Evolutionary conservation across 495 filamentous ascomycete genomes (phyloP).

Genomic region (Xylaria longipes): DNA sequence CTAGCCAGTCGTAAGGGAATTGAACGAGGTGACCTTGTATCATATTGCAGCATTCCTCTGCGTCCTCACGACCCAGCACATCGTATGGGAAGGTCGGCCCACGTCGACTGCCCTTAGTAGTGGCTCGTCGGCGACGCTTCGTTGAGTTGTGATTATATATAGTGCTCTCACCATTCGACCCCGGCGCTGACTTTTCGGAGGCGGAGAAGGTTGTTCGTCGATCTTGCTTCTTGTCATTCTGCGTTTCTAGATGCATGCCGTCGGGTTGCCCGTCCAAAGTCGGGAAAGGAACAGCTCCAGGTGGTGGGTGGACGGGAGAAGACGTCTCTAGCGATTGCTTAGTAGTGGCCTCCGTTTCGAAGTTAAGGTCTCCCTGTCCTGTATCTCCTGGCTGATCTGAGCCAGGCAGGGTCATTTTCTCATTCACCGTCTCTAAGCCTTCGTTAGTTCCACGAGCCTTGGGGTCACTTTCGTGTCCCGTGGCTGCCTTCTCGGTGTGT

Average conservation of each 20-base stretch:
- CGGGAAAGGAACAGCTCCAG: constrained; percentile 40
- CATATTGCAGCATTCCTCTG: constrained; percentile 80
- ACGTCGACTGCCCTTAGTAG: constrained; percentile 75
- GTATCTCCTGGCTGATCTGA: constrained; percentile 20
- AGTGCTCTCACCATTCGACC: constrained; percentile 36
- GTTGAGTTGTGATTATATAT: constrained; percentile 45
- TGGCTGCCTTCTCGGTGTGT: constrained; percentile 31
- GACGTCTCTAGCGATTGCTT: constrained; percentile 33
- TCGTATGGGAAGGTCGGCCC: constrained; percentile 73
- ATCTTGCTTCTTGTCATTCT: constrained; percentile 44
- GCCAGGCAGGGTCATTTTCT: constrained; percentile 32
- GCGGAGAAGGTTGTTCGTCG: constrained; percentile 53
- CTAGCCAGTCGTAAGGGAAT: constrained; percentile 95
- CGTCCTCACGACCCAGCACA: constrained; percentile 71
- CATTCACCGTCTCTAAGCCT: constrained; percentile 37
- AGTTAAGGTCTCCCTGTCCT: constrained; percentile 18
- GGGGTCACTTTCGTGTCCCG: constrained; percentile 37
- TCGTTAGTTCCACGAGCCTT: constrained; percentile 42
- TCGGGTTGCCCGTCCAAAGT: constrained; percentile 36
- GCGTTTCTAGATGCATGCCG: constrained; percentile 29
- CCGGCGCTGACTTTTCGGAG: constrained; percentile 46
- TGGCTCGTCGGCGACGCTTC: constrained; percentile 68
- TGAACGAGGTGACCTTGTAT: constrained; percentile 88
- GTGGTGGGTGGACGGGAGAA: constrained; percentile 37
- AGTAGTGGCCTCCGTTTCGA: constrained; percentile 30